phyloP scores from a whole-genome alignment of 257 asterid genomes.

The Apocynum venetum region DNA sequence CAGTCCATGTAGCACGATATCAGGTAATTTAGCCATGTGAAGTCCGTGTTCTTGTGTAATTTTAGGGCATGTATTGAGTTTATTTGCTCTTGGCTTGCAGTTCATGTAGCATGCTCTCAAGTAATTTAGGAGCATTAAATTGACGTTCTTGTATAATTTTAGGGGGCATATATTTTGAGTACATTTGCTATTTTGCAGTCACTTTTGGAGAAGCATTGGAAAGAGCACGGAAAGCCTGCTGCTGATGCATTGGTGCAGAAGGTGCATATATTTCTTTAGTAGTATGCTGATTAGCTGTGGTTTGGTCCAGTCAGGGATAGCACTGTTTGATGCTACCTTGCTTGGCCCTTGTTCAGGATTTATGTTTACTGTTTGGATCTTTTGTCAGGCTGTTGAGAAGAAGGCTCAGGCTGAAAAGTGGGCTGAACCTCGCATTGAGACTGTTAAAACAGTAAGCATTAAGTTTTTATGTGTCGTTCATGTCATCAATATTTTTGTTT shows the following conservation, averaged over 20 bases:
- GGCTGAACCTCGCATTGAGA: conserved; percentile 86
- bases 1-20: conserved; percentile 35
- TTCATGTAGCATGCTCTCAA: conserved; percentile 41
- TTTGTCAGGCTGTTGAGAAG: conserved; percentile 64
- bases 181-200: conserved; percentile 39
- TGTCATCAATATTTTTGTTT: not conserved
- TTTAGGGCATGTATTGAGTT: not conserved
- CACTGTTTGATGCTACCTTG: not conserved
- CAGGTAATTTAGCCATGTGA: conserved; percentile 34
- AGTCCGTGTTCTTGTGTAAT: conserved; percentile 3
- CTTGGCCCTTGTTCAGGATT: not conserved
- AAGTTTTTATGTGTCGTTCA: not conserved
- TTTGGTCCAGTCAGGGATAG: not conserved
- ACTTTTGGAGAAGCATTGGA: conserved; percentile 68
- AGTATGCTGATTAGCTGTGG: not conserved
- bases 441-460: conserved; percentile 66
- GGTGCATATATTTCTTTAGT: conserved; percentile 33
- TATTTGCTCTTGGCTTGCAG: conserved; percentile 53
- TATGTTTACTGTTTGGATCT: conserved; percentile 4
- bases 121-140: not conserved
- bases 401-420: conserved; percentile 70
- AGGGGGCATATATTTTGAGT: conserved; percentile 9
- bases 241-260: conserved; percentile 49
- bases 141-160: not conserved
- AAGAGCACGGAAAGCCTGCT: conserved; percentile 75